Conservation (phyloP, 179 eudicot species). For the Nepenthes alata region DNA sequence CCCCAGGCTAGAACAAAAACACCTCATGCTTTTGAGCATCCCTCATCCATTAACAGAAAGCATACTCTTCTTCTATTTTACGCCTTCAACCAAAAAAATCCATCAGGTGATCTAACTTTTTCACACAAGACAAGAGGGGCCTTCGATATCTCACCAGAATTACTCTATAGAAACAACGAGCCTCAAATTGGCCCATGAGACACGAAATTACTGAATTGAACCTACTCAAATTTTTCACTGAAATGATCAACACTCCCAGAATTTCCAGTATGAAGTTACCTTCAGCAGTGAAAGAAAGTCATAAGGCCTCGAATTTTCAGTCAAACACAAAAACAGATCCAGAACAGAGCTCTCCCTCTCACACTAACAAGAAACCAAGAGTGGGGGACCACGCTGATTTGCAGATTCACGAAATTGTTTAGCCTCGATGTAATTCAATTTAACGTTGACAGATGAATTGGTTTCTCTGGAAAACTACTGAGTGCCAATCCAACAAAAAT, state of each 20-base stretch:
- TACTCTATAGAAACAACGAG: constrained; percentile 1
- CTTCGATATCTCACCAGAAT: background rate
- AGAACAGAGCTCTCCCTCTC: background rate
- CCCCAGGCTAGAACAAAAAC: constrained; percentile 2
- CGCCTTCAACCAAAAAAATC: constrained; percentile 3
- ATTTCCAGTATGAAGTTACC: background rate
- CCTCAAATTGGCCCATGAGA: background rate
- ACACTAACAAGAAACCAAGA: background rate
- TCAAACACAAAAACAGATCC: background rate
- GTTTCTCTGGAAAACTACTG: constrained; percentile 3
- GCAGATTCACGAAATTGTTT: background rate
- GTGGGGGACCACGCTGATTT: constrained; percentile 3
- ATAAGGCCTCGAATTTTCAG: background rate
- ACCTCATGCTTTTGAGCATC: constrained; percentile 1
- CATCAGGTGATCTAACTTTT: constrained; percentile 3
- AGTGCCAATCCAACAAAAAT: constrained; percentile 5
- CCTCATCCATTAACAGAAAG: constrained; percentile 1
- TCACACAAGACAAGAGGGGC: constrained; percentile 1
- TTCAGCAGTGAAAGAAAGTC: background rate
- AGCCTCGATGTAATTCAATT: constrained; percentile 6
- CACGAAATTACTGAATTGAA: constrained; percentile 1
- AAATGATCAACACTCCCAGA: background rate
- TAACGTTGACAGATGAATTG: constrained; percentile 3
- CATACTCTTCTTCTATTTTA: background rate
- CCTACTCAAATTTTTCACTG: background rate